Evolutionary conservation across 2,329 filamentous ascomycete genomes (phyloP), one percentile per base, ranked within the genome.

Genomic region (Macroventuria anomochaeta): DNA sequence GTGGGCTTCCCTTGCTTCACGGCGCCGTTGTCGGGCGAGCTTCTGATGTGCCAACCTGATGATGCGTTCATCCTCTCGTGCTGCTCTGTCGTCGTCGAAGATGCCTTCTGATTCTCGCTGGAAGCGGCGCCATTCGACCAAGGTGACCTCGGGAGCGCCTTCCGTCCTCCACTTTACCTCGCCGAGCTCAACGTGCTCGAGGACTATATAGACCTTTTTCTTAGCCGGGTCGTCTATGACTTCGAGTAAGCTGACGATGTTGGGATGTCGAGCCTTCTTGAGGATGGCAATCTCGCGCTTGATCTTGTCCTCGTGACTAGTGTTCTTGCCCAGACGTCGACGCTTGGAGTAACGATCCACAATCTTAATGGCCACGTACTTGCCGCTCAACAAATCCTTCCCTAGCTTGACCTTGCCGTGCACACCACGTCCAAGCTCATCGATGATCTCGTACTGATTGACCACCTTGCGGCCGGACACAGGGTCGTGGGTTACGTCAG

Each of bases 381-480:
- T 87, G 57, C 84, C 83, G 1, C 85, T 92, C 50, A 87, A 80
- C 38, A 91, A 80, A 71, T 96, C 92, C 47, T 91, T 86, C 40
- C 93, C 95, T 40, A 97, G 83, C 77, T 99, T 99, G 70, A 99
- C 95, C 79, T 97, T 99, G 69, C 95, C 95, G 73, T 99, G 95
- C 67, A 96, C 91, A 43, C 95, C 95, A 55, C 95, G 89, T 49
- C 95, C 95, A 47, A 99, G 90, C 76, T 99, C 95, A 74, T 96
- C 90, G 61, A 97, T 89, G 65, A 99, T 91, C 76, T 97, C 91
- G 77, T 99, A 99, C 71, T 97, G 90, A 70, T 99, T 99, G 80
- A 99, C 96, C 46, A 93, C 83, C 78, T 99, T 99, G 59, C 95
- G 90, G 54, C 95, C 95, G 5, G 93, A 96, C 58, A 91, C 83